Percentiles rank a stretch among this genome's conserved stretches.
Evolutionary conservation across 371 early-diverging fungal species (phyloP).

Genomic region (Rhizopus microsporus): DNA sequence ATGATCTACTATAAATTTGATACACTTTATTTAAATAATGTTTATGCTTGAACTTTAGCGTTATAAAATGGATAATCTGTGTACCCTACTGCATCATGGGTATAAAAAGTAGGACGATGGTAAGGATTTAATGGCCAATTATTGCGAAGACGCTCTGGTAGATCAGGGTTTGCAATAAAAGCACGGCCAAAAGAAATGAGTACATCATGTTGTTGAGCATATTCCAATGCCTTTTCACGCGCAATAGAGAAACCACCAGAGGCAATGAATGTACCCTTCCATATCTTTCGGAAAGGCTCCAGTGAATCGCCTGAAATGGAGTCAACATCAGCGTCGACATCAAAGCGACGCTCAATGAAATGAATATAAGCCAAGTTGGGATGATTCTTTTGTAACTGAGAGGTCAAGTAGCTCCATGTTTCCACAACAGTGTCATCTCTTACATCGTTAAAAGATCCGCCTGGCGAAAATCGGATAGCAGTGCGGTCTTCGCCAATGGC

Average conservation of each 20-base stretch:
- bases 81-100: constrained; percentile 21
- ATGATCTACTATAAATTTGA: too few species aligned
- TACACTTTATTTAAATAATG: too few species aligned
- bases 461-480: constrained; percentile 28
- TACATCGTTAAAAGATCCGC: constrained; percentile 22
- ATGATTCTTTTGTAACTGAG: constrained; percentile 22
- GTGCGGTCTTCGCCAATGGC: constrained; percentile 28
- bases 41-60: too few species aligned
- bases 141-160: constrained; percentile 17
- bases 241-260: constrained; percentile 32
- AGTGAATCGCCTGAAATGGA: constrained; percentile 7
- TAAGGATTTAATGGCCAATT: constrained; percentile 8
- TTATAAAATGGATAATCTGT: constrained; percentile 16
- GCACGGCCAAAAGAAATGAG: constrained; percentile 24
- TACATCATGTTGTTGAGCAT: constrained; percentile 13
- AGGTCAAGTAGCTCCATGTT: constrained; percentile 30
- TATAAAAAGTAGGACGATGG: constrained; percentile 24
- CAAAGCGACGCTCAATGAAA: constrained; percentile 31
- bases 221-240: constrained; percentile 9
- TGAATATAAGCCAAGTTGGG: constrained; percentile 36
- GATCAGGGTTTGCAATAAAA: constrained; percentile 30
- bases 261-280: constrained; percentile 39
- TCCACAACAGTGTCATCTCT: constrained; percentile 28
- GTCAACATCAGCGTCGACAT: constrained; percentile 9
- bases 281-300: constrained; percentile 30